These are phyloP conservation scores for Colletotrichum agaves DNA, from an alignment of 2,329 filamentous ascomycete genomes.

Conservation along the genomic window DNA sequence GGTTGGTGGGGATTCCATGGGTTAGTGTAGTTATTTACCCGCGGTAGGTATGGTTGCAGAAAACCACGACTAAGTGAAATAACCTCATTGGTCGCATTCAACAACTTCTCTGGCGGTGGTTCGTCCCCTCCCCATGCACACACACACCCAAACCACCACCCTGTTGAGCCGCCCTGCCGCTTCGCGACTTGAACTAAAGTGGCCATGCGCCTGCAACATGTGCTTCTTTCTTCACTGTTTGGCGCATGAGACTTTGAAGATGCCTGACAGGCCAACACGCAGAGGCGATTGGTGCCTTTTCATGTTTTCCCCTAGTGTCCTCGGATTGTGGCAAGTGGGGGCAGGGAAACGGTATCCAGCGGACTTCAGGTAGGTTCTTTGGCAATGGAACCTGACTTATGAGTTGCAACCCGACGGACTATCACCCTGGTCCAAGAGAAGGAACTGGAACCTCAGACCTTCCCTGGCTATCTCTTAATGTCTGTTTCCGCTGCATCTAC, in stretches of 20 bases:
- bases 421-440: conserved; percentile 20
- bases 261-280: conserved; percentile 5
- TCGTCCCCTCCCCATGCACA: no score
- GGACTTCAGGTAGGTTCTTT: no score
- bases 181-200: not conserved
- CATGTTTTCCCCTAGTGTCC: not conserved
- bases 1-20: no score
- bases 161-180: not conserved
- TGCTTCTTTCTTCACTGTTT: not conserved
- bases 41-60: not conserved
- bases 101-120: not conserved
- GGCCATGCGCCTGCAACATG: conserved; percentile 8
- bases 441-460: conserved; percentile 7
- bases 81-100: conserved; percentile 22
- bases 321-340: not conserved
- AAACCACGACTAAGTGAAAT: conserved; percentile 31
- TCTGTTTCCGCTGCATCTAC: not conserved
- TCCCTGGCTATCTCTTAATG: not conserved
- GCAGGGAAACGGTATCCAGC: not conserved
- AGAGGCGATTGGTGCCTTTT: not conserved
- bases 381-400: not conserved
- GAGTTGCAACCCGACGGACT: not conserved
- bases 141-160: no score
- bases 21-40: no score
- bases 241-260: not conserved